These are phyloP conservation scores for Penstemon newberryi DNA, from an alignment of 257 asterid species.

Conservation along the genomic window DNA sequence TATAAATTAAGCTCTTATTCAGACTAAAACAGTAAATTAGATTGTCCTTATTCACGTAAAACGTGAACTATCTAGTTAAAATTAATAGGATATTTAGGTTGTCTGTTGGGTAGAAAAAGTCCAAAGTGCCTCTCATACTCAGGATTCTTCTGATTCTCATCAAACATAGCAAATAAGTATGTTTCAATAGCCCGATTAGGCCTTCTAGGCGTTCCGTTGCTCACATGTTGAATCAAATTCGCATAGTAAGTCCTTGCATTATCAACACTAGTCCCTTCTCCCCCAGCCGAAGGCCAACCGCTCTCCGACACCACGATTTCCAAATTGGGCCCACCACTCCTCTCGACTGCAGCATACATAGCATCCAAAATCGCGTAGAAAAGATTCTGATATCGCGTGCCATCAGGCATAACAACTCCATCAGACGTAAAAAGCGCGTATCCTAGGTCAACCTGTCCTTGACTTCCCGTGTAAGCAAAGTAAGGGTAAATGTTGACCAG, in stretches of 20 bases:
- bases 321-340: slow-evolving; percentile 29
- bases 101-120: slow-evolving; percentile 22
- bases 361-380: slow-evolving; percentile 33
- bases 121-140: slow-evolving; percentile 39
- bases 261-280: slow-evolving; percentile 16
- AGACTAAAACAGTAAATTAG: neutral
- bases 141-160: slow-evolving; percentile 36
- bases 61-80: slow-evolving; percentile 12
- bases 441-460: slow-evolving; percentile 4
- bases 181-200: slow-evolving; percentile 36
- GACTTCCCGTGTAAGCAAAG: slow-evolving; percentile 27
- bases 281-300: slow-evolving; percentile 47
- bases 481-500: slow-evolving; percentile 40
- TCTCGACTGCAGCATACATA: slow-evolving; percentile 28
- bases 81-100: slow-evolving; percentile 31
- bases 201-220: slow-evolving; percentile 34
- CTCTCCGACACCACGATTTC: slow-evolving; percentile 38
- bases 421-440: slow-evolving; percentile 31
- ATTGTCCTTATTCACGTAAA: neutral
- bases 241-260: slow-evolving; percentile 31
- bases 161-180: slow-evolving; percentile 38
- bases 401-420: slow-evolving; percentile 29
- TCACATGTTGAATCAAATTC: slow-evolving; percentile 39
- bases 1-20: neutral
- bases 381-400: slow-evolving; percentile 32